Conservation (phyloP, 2,329 filamentous ascomycete species). For the Ophiostoma pallidulum region DNA sequence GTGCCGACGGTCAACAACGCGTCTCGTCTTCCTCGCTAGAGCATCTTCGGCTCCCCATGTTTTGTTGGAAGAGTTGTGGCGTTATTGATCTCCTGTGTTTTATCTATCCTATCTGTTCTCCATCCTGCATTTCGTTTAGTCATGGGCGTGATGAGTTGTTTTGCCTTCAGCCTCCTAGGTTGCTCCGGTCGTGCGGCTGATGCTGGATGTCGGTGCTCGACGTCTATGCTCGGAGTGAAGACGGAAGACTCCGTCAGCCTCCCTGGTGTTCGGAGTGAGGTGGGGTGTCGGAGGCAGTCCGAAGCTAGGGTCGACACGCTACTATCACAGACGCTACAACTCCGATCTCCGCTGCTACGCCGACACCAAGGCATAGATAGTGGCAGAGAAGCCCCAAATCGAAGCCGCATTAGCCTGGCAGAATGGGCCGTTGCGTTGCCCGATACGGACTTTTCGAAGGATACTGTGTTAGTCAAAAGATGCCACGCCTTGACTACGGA, state of each 20-base stretch:
- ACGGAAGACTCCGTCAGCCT: not conserved
- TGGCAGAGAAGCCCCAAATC: not conserved
- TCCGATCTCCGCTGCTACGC: constrained; percentile 2
- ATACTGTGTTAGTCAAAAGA: not conserved
- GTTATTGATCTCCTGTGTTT: not conserved
- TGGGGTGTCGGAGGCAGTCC: not conserved
- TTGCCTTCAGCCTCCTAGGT: too few species aligned
- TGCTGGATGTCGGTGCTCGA: not conserved
- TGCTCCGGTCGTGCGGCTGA: not conserved
- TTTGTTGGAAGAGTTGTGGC: not conserved
- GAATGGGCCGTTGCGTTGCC: too few species aligned
- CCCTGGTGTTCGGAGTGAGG: not conserved
- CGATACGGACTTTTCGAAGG: too few species aligned
- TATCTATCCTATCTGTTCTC: too few species aligned
- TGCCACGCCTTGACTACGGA: not conserved
- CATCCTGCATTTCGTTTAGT: too few species aligned
- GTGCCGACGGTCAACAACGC: too few species aligned
- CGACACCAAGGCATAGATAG: not conserved
- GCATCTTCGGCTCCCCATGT: too few species aligned
- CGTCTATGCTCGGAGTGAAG: not conserved
- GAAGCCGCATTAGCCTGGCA: not conserved
- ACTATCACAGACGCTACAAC: not conserved
- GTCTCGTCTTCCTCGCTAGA: too few species aligned
- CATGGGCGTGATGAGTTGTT: too few species aligned
- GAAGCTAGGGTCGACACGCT: not conserved